Evolutionary conservation across 495 filamentous ascomycete species (phyloP).

Genomic region (Neurospora pannonica): DNA sequence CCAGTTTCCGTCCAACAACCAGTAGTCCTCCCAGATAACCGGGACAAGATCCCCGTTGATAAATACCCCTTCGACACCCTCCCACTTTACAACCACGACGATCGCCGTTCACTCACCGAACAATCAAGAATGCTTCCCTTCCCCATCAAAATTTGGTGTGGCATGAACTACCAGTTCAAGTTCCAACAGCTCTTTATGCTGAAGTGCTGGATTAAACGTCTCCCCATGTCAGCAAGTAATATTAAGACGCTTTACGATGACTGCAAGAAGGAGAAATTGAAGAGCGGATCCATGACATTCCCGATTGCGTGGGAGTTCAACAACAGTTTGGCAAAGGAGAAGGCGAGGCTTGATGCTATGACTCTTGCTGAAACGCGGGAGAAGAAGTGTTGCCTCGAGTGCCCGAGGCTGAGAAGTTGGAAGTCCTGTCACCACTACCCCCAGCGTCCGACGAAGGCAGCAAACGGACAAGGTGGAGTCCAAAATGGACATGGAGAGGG

Average conservation of each 20-base stretch:
- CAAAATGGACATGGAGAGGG: not conserved
- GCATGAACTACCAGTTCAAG: not conserved
- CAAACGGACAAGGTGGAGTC: not conserved
- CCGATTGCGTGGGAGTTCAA: not conserved
- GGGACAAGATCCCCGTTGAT: not conserved
- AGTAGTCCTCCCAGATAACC: not conserved
- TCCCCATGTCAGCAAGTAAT: not conserved
- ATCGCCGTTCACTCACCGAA: not conserved
- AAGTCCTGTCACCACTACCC: not conserved
- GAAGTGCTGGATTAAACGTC: not conserved
- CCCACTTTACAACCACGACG: not conserved
- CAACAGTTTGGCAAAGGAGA: not conserved
- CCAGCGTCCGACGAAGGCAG: not conserved
- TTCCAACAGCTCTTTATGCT: not conserved
- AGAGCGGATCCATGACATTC: not conserved
- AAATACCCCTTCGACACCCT: not conserved
- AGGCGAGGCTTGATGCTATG: not conserved
- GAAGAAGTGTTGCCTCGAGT: not conserved
- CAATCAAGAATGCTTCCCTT: not conserved
- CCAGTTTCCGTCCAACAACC: not conserved
- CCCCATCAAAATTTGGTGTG: not conserved
- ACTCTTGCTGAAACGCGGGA: not conserved
- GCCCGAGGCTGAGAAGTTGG: too few species aligned
- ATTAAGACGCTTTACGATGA: not conserved
- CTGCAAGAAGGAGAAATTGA: not conserved